These are phyloP conservation scores for Beauveria australis DNA, from an alignment of 2,329 filamentous ascomycete species.

Conservation along the genomic window DNA sequence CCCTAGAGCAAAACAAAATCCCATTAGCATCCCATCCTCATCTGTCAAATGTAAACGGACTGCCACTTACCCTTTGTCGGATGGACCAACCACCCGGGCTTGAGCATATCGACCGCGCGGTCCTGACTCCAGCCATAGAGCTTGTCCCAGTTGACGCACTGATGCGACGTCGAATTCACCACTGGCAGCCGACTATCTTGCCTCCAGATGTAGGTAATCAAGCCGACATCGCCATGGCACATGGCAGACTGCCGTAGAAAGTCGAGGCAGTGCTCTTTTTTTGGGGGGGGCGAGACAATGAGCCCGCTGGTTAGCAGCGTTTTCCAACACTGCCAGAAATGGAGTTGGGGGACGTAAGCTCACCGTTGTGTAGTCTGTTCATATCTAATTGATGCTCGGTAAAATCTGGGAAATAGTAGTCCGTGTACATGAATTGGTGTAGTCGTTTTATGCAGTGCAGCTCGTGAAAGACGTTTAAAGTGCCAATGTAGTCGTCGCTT, in stretches of 20 bases:
- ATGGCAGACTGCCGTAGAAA: conserved; percentile 8
- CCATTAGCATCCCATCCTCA: too few species aligned
- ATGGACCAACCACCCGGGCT: conserved; percentile 6
- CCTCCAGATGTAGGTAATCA: conserved; percentile 9
- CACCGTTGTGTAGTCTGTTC: conserved; percentile 7
- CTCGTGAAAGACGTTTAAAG: conserved; percentile 6
- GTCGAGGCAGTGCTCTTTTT: conserved; percentile 5
- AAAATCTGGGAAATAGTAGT: conserved; percentile 5
- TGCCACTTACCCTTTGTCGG: conserved; percentile 5
- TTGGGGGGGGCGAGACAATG: too few species aligned
- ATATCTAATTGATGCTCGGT: neutral
- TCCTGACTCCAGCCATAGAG: conserved; percentile 5
- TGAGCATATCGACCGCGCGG: conserved; percentile 6
- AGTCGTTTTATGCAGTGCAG: conserved; percentile 10
- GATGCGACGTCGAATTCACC: conserved; percentile 5
- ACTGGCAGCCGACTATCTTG: neutral
- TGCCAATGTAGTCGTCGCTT: conserved; percentile 7
- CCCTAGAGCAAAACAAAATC: neutral
- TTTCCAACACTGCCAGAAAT: neutral
- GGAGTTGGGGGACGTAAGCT: neutral
- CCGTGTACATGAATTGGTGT: conserved; percentile 9
- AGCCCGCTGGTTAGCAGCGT: neutral
- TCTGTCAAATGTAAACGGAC: neutral
- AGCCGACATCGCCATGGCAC: conserved; percentile 7
- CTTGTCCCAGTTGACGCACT: conserved; percentile 9